phyloP scores from a whole-genome alignment of 1,284 basidiomycete species.

The Boletellus deceptivus region DNA sequence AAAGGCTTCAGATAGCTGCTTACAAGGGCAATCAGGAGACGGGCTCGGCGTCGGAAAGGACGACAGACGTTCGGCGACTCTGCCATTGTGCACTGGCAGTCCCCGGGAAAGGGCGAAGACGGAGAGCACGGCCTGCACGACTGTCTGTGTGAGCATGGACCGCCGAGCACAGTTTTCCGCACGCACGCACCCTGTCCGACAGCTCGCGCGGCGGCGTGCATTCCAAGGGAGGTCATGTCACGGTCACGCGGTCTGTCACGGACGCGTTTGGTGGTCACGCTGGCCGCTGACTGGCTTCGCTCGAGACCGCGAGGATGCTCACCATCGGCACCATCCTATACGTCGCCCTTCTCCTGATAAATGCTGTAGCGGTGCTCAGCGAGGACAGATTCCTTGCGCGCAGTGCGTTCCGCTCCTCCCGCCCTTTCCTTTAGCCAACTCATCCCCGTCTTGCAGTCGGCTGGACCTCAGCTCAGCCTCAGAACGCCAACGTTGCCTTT shows the following conservation, averaged over 20 bases:
- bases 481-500: conserved; percentile 53
- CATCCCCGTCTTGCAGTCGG: conserved; percentile 62
- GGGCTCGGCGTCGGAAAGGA: conserved; percentile 1
- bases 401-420: conserved; percentile 56
- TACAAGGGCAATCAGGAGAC: conserved; percentile 2
- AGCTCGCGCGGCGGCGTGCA: conserved; percentile 34
- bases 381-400: conserved; percentile 93
- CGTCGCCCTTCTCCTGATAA: conserved; percentile 79
- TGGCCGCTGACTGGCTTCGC: neutral
- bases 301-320: conserved; percentile 39
- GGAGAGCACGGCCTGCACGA: conserved; percentile 9
- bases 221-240: conserved; percentile 18
- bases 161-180: neutral
- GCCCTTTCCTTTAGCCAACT: conserved; percentile 5
- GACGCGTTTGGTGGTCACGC: neutral
- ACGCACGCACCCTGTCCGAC: conserved; percentile 21
- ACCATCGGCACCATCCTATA: conserved; percentile 68
- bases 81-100: conserved; percentile 35
- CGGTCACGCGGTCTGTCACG: conserved; percentile 29
- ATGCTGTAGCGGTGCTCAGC: conserved; percentile 90
- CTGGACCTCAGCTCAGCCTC: conserved; percentile 77
- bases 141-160: conserved; percentile 13
- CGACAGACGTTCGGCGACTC: conserved; percentile 42
- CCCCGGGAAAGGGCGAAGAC: conserved; percentile 12
- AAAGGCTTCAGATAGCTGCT: conserved; percentile 52